Evolutionary conservation across 306 rosid genomes (phyloP), one percentile per base, ranked within the genome.

Genomic region (Ammopiptanthus mongolicus): DNA sequence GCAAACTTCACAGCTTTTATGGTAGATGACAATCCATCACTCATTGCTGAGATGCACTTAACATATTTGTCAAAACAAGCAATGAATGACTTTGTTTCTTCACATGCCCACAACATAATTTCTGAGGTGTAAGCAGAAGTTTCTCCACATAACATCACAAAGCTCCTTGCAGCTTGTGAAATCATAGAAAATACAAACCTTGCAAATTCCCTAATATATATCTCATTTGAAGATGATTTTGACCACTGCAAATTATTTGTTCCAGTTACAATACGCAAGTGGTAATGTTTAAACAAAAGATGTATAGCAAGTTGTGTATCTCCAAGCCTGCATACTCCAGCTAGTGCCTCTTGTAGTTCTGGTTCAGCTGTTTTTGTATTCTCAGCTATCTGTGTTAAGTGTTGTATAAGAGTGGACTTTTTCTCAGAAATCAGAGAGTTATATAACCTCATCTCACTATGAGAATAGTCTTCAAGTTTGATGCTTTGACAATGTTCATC

Each of bases 101-200:
- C 82, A 15, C 33, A 10, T 7, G 86, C 77, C 96, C 93, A 88
- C 53, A 48, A 10, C 65, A 82, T 29, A 77, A 89, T 79, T 63
- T 88, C 88, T 55, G 88, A 83, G 69, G 82, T 61, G 44, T 85
- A 78, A 39, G 84, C 72, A 71, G 83, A 86, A 59, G 76, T 72
- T 67, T 86, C 91, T 41, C 91, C 97, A 70, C 80, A 83, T 59
- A 92, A 74, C 81, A 64, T 83, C 52, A 48, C 76, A 74, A 92
- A 85, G 70, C 89, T 83, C 71, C 65, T 88, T 11, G 88, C 89
- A 0, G 91, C 90, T 85, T 85, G 96, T 68, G 91, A 84, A 77
- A 92, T 86, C 88, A 82, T 70, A 39, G 96, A 87, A 72, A 92
- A 92, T 64, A 89, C 87, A 69, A 84, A 68, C 79, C 78, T 86